Conservation (phyloP, 2,329 filamentous ascomycete species). For the Alternaria consortialis region DNA sequence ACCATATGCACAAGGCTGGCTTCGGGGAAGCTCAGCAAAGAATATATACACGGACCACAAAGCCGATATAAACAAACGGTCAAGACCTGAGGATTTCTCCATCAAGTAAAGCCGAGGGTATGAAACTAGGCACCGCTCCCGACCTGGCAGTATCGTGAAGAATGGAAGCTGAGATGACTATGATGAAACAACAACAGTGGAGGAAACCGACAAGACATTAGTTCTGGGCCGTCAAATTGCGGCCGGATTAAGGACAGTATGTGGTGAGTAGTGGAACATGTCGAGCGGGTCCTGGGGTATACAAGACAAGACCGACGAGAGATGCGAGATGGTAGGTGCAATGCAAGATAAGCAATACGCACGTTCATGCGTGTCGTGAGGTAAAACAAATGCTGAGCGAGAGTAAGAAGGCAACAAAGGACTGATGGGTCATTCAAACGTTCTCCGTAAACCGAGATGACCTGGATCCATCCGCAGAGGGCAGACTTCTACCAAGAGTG, state of each 20-base stretch:
- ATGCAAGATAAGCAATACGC: conserved; percentile 29
- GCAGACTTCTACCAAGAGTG: conserved; percentile 55
- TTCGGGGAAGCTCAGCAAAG: conserved; percentile 5
- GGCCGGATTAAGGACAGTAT: conserved; percentile 33
- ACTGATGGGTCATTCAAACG: conserved; percentile 43
- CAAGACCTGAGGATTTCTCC: conserved; percentile 12
- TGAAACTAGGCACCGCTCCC: conserved; percentile 24
- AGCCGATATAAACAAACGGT: conserved; percentile 18
- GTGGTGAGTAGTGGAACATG: conserved; percentile 20
- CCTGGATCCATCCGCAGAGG: conserved; percentile 57
- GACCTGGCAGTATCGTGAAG: conserved; percentile 24
- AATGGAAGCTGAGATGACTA: conserved; percentile 10
- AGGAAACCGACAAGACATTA: conserved; percentile 34
- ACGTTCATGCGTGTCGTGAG: conserved; percentile 40
- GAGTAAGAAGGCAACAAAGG: conserved; percentile 31
- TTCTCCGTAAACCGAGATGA: conserved; percentile 59
- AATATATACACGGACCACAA: conserved; percentile 26
- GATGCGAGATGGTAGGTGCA: conserved; percentile 15
- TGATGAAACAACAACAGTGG: conserved; percentile 10
- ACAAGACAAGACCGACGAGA: conserved; percentile 26
- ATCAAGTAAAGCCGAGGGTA: conserved; percentile 22
- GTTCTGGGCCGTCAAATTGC: conserved; percentile 18
- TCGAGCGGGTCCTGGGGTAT: conserved; percentile 30
- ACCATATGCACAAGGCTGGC: conserved; percentile 27
- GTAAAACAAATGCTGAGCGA: conserved; percentile 29